Evolutionary conservation across 768 basidiomycete genomes (phyloP).

Genomic region (Trametes cinnabarina): DNA sequence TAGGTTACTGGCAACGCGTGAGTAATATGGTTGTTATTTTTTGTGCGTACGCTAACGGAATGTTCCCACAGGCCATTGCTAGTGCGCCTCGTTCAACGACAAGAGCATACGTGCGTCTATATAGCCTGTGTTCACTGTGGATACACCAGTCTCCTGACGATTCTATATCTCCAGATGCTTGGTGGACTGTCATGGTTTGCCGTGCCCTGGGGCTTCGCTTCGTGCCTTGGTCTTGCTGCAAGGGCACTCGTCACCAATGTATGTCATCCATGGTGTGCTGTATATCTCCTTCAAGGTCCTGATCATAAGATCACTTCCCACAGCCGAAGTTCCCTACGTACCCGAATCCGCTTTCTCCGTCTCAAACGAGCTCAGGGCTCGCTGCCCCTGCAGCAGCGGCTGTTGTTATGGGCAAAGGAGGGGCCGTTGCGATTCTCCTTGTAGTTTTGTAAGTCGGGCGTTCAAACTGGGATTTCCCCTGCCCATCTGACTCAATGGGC

Average conservation of each 20-base stretch:
- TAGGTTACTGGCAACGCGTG: conserved; percentile 55
- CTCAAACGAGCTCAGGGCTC: conserved; percentile 41
- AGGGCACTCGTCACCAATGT: conserved; percentile 31
- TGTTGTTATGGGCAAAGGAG: conserved; percentile 35
- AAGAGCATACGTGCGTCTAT: conserved; percentile 43
- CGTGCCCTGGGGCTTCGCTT: conserved; percentile 44
- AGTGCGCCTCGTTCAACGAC: conserved; percentile 50
- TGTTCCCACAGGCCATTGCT: conserved; percentile 42
- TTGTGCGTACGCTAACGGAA: background rate
- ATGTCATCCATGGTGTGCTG: conserved; percentile 24
- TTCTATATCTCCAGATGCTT: conserved; percentile 39
- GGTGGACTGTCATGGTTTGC: conserved; percentile 56
- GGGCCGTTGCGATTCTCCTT: conserved; percentile 37
- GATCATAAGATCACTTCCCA: background rate
- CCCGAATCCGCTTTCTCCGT: conserved; percentile 27
- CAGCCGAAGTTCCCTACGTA: conserved; percentile 56
- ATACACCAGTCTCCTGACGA: no score
- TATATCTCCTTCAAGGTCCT: background rate
- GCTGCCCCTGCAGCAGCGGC: conserved; percentile 37
- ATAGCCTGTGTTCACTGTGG: no score
- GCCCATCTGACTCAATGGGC: conserved; percentile 16
- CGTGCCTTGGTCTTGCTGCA: conserved; percentile 39
- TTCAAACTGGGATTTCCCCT: background rate
- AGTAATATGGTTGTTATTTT: conserved; percentile 15
- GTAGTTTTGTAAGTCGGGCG: conserved; percentile 29